Percentiles rank a stretch among this genome's conserved stretches.
These are phyloP conservation scores for Russula vinacea DNA, from an alignment of 768 basidiomycete genomes.

Conservation along the genomic window DNA sequence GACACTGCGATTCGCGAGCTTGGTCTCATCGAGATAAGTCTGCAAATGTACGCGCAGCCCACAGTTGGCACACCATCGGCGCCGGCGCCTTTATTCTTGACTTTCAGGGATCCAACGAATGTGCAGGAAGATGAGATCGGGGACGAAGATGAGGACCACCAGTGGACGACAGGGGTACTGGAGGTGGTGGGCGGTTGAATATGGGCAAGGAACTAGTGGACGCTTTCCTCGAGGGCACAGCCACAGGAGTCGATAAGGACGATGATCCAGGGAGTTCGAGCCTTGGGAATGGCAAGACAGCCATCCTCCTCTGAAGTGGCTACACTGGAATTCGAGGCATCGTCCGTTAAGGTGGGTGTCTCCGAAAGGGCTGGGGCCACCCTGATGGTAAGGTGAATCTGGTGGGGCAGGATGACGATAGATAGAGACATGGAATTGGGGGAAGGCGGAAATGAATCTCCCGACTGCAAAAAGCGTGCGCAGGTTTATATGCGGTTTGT, in stretches of 20 bases:
- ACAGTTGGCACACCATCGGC: not conserved
- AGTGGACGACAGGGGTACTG: constrained; percentile 14
- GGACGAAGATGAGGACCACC: constrained; percentile 5
- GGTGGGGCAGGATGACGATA: constrained; percentile 6
- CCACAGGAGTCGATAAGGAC: not conserved
- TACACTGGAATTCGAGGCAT: not conserved
- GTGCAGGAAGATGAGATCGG: constrained; percentile 15
- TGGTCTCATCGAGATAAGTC: constrained; percentile 22
- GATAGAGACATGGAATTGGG: constrained; percentile 14
- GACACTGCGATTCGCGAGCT: constrained; percentile 20
- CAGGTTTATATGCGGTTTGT: constrained; percentile 11
- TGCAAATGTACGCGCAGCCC: constrained; percentile 19
- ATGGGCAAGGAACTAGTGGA: constrained; percentile 20
- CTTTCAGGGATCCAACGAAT: constrained; percentile 4
- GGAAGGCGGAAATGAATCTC: not conserved
- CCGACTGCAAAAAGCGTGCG: not conserved
- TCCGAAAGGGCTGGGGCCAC: not conserved
- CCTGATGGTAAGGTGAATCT: not conserved
- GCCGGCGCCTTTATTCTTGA: not conserved
- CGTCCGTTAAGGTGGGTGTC: not conserved
- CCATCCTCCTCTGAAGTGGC: not conserved
- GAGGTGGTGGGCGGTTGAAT: constrained; percentile 8
- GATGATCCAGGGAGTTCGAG: constrained; percentile 9
- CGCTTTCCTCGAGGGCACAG: constrained; percentile 12
- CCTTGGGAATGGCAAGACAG: not conserved